phyloP scores from a whole-genome alignment of 164 flowering plant genomes.

The Hamamelis virginiana region DNA sequence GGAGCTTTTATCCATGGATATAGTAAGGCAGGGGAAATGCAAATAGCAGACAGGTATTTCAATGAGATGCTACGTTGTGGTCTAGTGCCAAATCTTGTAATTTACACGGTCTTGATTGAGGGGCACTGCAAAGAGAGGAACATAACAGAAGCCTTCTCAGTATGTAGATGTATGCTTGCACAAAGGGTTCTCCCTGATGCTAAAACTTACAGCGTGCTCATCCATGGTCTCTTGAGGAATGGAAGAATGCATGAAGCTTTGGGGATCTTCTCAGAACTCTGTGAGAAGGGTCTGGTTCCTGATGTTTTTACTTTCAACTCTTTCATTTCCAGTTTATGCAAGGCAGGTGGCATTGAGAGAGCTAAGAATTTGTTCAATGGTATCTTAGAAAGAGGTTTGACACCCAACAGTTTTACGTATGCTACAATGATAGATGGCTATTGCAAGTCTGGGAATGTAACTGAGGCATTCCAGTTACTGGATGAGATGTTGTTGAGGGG shows the following conservation, averaged over 20 bases:
- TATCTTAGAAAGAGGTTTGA: conserved; percentile 41
- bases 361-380: conserved; percentile 50
- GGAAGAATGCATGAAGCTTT: conserved; percentile 59
- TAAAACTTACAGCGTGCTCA: conserved; percentile 44
- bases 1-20: conserved; percentile 63
- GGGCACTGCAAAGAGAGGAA: conserved; percentile 56
- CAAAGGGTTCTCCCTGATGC: conserved; percentile 42
- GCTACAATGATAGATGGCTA: conserved; percentile 62
- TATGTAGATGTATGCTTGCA: conserved; percentile 43
- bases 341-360: conserved; percentile 45
- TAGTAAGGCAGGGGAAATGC: conserved; percentile 51
- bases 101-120: conserved; percentile 44
- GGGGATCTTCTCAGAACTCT: conserved; percentile 42
- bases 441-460: conserved; percentile 54
- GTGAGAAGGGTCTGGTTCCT: conserved; percentile 46
- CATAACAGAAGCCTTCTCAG: conserved; percentile 39
- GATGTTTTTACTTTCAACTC: conserved; percentile 52
- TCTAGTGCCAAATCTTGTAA: conserved; percentile 45
- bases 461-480: conserved; percentile 51
- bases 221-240: conserved; percentile 51
- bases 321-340: conserved; percentile 58
- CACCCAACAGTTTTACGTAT: conserved; percentile 50
- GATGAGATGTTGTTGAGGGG: conserved; percentile 49
- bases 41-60: conserved; percentile 46
- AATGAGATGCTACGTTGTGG: conserved; percentile 55